These are phyloP conservation scores for Trypanosoma platydactyli DNA, from an alignment of 208 protist genomes.

Conservation along the genomic window DNA sequence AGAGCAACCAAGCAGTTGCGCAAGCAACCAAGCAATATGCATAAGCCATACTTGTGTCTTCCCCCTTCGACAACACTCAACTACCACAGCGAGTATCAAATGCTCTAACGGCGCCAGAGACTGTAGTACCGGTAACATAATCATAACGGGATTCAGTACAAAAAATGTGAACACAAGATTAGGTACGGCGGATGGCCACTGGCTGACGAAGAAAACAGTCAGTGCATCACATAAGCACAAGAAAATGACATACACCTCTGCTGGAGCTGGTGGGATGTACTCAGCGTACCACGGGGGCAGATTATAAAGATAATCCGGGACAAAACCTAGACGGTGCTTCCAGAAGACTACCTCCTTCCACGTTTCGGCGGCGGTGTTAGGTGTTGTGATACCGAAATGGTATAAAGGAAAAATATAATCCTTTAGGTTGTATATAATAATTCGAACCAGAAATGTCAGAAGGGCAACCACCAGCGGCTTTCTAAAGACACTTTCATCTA, in stretches of 20 bases:
- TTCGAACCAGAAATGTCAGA: conserved; percentile 22
- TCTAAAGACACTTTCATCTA: conserved; percentile 9
- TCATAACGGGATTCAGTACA: conserved; percentile 61
- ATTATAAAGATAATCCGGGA: conserved; percentile 43
- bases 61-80: conserved; percentile 33
- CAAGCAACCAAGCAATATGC: conserved; percentile 31
- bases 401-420: conserved; percentile 26
- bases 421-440: conserved; percentile 15
- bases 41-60: conserved; percentile 4
- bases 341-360: conserved; percentile 73
- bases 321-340: conserved; percentile 36
- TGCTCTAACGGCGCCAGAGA: conserved; percentile 63
- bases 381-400: conserved; percentile 40
- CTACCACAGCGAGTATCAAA: conserved; percentile 44
- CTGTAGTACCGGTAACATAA: conserved; percentile 44
- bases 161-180: conserved; percentile 63
- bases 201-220: conserved; percentile 52
- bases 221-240: conserved; percentile 64
- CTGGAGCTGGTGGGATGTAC: conserved; percentile 52
- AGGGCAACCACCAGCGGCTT: conserved; percentile 21
- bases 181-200: conserved; percentile 39
- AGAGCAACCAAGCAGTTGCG: conserved; percentile 37
- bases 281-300: conserved; percentile 65
- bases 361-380: conserved; percentile 43
- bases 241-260: conserved; percentile 35